These are phyloP conservation scores for Pseudopithomyces maydicus DNA, from an alignment of 2,329 filamentous ascomycete species.

Conservation along the genomic window DNA sequence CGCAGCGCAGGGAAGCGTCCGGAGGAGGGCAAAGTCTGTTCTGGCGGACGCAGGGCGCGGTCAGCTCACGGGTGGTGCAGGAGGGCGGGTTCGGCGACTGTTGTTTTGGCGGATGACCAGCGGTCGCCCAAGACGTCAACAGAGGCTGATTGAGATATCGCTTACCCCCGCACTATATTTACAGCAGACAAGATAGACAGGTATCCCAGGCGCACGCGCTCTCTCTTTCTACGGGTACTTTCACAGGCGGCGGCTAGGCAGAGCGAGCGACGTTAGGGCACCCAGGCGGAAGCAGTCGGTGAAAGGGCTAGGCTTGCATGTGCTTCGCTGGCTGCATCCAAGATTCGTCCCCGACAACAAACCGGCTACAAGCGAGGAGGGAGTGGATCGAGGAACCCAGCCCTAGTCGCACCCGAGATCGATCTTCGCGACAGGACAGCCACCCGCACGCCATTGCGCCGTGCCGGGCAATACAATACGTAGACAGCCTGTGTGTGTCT, in stretches of 20 bases:
- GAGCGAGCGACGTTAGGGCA: neutral
- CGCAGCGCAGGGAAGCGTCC: conserved; percentile 13
- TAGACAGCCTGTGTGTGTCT: neutral
- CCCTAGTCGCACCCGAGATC: neutral
- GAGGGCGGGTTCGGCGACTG: conserved; percentile 3
- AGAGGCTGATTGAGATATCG: conserved; percentile 1
- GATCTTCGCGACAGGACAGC: neutral
- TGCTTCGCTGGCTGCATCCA: conserved; percentile 6
- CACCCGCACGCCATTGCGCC: neutral
- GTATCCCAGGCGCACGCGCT: neutral
- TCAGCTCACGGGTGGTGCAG: conserved; percentile 7
- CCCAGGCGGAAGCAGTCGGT: conserved; percentile 4
- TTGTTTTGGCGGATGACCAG: conserved; percentile 14
- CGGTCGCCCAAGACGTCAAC: conserved; percentile 1
- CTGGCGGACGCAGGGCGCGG: conserved; percentile 10
- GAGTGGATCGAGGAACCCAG: neutral
- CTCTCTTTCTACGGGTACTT: no score
- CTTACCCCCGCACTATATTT: conserved; percentile 5
- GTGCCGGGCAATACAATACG: neutral
- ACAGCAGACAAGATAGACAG: neutral
- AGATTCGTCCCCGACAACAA: conserved; percentile 1
- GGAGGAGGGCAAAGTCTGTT: neutral
- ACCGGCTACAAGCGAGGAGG: conserved; percentile 6
- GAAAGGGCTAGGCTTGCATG: neutral
- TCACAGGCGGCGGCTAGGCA: neutral